phyloP scores from a whole-genome alignment of 305 asterid species.

The Coffea humblotiana region DNA sequence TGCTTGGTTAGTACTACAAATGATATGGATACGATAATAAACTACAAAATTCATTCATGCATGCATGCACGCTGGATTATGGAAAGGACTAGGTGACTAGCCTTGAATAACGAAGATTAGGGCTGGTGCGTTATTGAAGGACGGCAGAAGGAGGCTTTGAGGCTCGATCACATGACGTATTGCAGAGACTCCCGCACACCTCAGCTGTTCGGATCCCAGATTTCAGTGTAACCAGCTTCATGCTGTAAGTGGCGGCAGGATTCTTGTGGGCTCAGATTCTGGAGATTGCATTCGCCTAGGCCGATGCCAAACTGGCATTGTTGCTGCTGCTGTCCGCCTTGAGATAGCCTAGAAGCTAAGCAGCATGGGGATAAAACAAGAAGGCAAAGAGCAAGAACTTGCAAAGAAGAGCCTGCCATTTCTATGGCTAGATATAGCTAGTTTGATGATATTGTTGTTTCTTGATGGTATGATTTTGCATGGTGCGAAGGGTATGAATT shows the following conservation, averaged over 20 bases:
- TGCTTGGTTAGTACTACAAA: background rate
- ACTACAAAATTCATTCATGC: background rate
- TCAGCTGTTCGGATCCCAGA: conserved; percentile 55
- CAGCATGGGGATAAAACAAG: background rate
- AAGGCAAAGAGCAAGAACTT: conserved; percentile 7
- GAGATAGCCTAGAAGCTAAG: conserved; percentile 7
- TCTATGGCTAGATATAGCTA: background rate
- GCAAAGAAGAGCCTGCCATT: conserved; percentile 9
- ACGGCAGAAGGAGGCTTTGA: conserved; percentile 56
- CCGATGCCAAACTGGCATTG: background rate
- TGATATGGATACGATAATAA: background rate
- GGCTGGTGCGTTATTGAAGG: conserved; percentile 64
- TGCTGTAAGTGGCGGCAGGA: conserved; percentile 40
- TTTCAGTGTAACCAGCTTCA: conserved; percentile 59
- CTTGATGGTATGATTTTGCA: background rate
- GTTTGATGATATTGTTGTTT: background rate
- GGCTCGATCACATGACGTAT: conserved; percentile 39
- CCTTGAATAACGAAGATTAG: conserved; percentile 52
- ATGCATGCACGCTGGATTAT: background rate
- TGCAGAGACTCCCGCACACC: conserved; percentile 63
- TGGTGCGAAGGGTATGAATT: background rate
- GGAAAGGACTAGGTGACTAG: background rate
- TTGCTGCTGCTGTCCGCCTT: background rate
- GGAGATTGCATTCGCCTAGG: conserved; percentile 37
- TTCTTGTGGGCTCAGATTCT: conserved; percentile 48